Percentiles rank a stretch among this genome's conserved stretches.
Conservation (phyloP, 2,329 filamentous ascomycete species). For the Clonostachys byssicola region DNA sequence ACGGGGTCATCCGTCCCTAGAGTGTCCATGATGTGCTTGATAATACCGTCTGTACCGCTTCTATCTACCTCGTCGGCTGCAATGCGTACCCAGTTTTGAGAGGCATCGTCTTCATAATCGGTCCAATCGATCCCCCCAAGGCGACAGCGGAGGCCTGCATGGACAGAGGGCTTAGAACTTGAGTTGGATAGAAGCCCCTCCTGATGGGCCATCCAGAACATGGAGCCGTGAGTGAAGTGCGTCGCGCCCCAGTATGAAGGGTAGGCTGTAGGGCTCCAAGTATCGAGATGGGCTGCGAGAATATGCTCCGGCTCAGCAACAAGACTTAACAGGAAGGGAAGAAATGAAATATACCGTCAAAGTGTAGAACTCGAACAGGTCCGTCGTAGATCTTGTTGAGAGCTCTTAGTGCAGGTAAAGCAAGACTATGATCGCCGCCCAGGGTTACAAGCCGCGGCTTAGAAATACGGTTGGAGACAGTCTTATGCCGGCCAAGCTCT, state of each 20-base stretch:
- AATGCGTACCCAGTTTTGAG: constrained; percentile 77
- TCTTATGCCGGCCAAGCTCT: constrained; percentile 52
- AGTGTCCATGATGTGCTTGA: constrained; percentile 70
- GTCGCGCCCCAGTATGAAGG: constrained; percentile 65
- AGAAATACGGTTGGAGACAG: constrained; percentile 20
- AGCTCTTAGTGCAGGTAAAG: constrained; percentile 65
- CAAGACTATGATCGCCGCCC: constrained; percentile 70
- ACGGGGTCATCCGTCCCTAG: constrained; percentile 72
- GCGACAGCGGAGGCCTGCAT: constrained; percentile 74
- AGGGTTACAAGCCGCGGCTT: constrained; percentile 61
- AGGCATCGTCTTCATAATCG: constrained; percentile 70
- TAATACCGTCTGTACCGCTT: constrained; percentile 63
- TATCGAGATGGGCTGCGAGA: constrained; percentile 64
- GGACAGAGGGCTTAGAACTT: constrained; percentile 66
- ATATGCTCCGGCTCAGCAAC: background rate
- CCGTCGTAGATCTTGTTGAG: constrained; percentile 57
- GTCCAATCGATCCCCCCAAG: constrained; percentile 56
- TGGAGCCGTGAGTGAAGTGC: constrained; percentile 74
- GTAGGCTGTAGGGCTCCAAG: constrained; percentile 80
- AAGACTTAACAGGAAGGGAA: too few relatives aligned
- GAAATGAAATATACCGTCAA: constrained; percentile 55
- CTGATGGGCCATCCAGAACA: constrained; percentile 79
- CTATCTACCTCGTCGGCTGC: constrained; percentile 80
- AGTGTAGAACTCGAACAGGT: constrained; percentile 68
- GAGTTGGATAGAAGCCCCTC: constrained; percentile 71